Percentiles rank a stretch among this genome's conserved stretches.
These are phyloP conservation scores for Linnemannia zychae DNA, from an alignment of 192 early-diverging fungal genomes.

Conservation along the genomic window DNA sequence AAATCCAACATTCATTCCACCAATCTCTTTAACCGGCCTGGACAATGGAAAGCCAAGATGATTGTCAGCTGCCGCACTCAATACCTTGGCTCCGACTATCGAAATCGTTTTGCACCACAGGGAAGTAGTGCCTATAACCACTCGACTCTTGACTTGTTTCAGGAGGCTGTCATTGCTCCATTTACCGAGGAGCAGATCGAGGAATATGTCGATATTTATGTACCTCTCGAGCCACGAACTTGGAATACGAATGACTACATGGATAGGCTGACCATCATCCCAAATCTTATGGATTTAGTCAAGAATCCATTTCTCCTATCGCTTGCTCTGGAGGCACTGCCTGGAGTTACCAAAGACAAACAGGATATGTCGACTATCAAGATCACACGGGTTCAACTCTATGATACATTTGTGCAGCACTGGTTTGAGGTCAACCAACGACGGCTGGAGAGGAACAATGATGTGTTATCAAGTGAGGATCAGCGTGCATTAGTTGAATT, in stretches of 20 bases:
- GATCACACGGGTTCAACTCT: background rate
- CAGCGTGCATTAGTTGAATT: too few species aligned
- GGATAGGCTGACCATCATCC: background rate
- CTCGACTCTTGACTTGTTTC: rapidly evolving
- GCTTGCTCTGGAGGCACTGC: background rate
- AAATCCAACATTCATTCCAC: background rate
- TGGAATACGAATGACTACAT: background rate
- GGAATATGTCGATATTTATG: background rate
- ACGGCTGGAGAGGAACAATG: background rate
- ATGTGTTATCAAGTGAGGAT: too few species aligned
- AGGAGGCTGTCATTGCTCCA: background rate
- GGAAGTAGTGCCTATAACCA: background rate
- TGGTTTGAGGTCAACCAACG: background rate
- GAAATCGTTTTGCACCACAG: background rate
- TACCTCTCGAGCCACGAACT: background rate
- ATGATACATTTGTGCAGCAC: background rate
- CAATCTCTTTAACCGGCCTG: background rate
- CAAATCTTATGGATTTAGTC: background rate
- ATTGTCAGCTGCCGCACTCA: background rate
- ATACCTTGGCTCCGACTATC: background rate
- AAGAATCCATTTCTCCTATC: background rate
- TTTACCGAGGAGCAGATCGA: background rate
- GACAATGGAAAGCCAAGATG: background rate
- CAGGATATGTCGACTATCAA: background rate
- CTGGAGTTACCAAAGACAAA: background rate